phyloP scores from a whole-genome alignment of 441 rosid genomes.

The Syzygium syzygioides region DNA sequence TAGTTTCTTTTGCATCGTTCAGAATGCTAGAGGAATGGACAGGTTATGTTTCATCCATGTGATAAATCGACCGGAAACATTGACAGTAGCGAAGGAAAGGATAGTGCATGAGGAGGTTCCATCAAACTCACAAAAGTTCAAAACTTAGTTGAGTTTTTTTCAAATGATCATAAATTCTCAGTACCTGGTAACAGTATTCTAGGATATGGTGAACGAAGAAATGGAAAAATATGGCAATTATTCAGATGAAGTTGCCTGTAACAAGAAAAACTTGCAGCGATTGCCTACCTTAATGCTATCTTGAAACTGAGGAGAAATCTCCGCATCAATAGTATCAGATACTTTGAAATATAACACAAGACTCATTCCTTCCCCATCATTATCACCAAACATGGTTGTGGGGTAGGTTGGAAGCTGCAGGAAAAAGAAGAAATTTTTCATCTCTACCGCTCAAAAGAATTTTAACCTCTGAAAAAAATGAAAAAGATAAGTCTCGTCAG shows the following conservation, averaged over 20 bases:
- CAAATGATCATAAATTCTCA: neutral
- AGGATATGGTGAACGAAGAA: neutral
- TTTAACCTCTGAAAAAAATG: neutral
- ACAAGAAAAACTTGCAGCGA: neutral
- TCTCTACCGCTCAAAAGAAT: neutral
- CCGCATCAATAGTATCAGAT: conserved; percentile 46
- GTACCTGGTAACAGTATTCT: neutral
- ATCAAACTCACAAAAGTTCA: neutral
- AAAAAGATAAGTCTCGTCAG: neutral
- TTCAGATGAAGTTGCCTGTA: neutral
- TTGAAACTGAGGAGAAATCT: conserved; percentile 55
- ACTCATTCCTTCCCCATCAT: conserved; percentile 85
- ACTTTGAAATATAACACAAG: conserved; percentile 65
- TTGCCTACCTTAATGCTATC: conserved; percentile 57
- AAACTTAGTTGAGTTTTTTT: neutral
- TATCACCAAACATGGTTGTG: conserved; percentile 53
- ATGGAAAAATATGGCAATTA: neutral
- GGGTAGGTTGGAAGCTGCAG: conserved; percentile 77
- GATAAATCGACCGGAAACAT: neutral
- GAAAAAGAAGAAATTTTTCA: neutral
- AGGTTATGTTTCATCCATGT: neutral
- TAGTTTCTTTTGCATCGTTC: neutral
- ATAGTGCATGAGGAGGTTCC: neutral
- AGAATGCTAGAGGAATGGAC: neutral
- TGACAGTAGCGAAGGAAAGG: neutral